Base-by-base conservation (phyloP, 1,139 yeast genomes). In the Yamadazyma sp. region DNA sequence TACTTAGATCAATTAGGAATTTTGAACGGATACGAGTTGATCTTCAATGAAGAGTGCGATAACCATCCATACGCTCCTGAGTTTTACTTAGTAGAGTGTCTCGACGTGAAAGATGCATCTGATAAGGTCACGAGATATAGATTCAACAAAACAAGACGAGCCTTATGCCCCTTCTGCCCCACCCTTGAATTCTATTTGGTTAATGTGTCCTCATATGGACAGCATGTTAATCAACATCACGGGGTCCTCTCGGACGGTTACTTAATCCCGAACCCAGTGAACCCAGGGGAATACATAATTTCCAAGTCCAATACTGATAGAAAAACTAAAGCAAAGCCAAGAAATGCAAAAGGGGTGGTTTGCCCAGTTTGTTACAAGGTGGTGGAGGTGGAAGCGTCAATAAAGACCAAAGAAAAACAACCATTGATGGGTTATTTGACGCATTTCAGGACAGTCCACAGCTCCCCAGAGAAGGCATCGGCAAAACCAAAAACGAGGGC, bases 101-200 rank as follows among this genome's bases (percentile, higher is more conserved):
- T 29, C 6, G 26, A 22, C 3, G 16, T 12, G 10, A 8, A 8
- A n/a, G 27, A 25, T n/a, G 16, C 9, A 7, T 14, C 14, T 14
- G 40, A 33, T 5, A 25, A 23, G 2, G 14, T 3, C 6, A 11
- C 12, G 3, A 22, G 24, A 12, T 17, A 38, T 22, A 40, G 42
- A 5, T 34, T 54, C 25, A 53, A 54, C 34, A 46, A 47, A 25
- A 61, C 67, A 2, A 51, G 70, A 35, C 42, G 55, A 37, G 72
- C 64, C 0, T 44, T 66, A 21, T 66, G 72, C 47, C 60, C 69
- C 2, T 66, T 53, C 39, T 66, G 72, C 45, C 52, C 53, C 7
- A 52, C 53, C 3, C 29, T 60, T 10, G 42, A 39, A 28, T 65
- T 66, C 46, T 53, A 47, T 42, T 59, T 61, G 32, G 51, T 63